Conservation (phyloP, 2,329 filamentous ascomycete genomes). For the Alternaria arborescens region DNA sequence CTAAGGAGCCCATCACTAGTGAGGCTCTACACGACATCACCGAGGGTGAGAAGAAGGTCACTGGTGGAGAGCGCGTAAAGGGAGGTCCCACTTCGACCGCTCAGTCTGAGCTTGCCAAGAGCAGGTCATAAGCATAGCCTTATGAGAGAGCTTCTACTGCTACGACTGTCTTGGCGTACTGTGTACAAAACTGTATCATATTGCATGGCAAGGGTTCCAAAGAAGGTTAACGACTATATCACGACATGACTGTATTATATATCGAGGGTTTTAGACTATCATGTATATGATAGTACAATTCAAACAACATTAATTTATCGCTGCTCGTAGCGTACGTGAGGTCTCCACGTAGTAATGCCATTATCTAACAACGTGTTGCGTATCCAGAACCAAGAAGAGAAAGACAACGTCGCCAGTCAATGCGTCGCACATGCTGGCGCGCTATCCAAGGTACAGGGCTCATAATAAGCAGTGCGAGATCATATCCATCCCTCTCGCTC, state of each 20-base stretch:
- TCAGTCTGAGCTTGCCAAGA: slow-evolving; percentile 47
- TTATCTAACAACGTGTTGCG: not conserved
- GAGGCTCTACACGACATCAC: slow-evolving; percentile 45
- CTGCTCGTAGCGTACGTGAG: not conserved
- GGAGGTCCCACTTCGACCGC: slow-evolving; percentile 40
- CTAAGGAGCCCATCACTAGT: slow-evolving; percentile 39
- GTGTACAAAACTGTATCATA: slow-evolving; percentile 5
- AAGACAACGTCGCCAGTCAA: not conserved
- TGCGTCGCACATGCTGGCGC: not conserved
- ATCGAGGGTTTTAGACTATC: not conserved
- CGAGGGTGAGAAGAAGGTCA: slow-evolving; percentile 45
- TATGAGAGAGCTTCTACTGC: not conserved
- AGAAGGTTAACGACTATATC: not conserved
- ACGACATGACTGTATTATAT: not conserved
- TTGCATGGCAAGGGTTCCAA: not conserved
- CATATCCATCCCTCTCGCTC: slow-evolving; percentile 41
- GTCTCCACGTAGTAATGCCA: not conserved
- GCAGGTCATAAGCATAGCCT: slow-evolving; percentile 15
- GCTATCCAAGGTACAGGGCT: not conserved
- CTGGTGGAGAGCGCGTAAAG: slow-evolving; percentile 43
- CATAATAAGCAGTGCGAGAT: not conserved
- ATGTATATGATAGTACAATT: not conserved
- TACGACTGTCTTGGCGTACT: not conserved
- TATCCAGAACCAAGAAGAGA: not conserved
- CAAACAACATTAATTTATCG: not conserved